Conservation (phyloP, 73 alveolate genomes). For the Paraurostyla sp. region DNA sequence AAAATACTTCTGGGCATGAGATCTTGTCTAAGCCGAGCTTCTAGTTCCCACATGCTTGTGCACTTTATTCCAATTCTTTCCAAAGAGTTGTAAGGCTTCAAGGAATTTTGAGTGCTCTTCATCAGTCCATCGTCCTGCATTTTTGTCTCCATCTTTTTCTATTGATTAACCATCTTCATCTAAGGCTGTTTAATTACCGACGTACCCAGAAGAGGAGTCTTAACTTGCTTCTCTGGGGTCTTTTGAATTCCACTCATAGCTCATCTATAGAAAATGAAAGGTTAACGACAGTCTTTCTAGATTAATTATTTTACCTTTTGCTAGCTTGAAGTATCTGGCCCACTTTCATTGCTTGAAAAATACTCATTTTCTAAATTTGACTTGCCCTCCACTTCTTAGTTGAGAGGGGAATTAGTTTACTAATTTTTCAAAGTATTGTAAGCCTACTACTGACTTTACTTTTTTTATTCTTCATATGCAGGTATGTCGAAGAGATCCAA, state of each 20-base stretch:
- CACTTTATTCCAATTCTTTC: constrained; percentile 83
- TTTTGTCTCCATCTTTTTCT: not conserved
- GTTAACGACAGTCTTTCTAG: not conserved
- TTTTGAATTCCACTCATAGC: constrained; percentile 15
- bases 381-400: constrained; percentile 6
- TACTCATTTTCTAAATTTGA: not conserved
- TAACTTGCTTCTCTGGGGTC: constrained; percentile 40
- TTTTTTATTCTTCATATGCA: not conserved
- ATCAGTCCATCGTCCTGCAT: constrained; percentile 81
- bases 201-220: constrained; percentile 7
- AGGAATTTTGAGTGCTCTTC: constrained; percentile 79
- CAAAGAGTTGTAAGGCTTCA: constrained; percentile 75
- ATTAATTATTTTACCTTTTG: not conserved
- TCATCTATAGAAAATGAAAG: not conserved
- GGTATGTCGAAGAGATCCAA: not conserved
- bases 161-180: not conserved
- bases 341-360: not conserved
- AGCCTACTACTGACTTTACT: not conserved
- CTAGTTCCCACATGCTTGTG: constrained; percentile 75
- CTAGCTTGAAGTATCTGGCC: not conserved
- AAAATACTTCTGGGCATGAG: constrained; percentile 83
- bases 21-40: constrained; percentile 74
- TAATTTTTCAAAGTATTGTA: not conserved
- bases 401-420: not conserved
- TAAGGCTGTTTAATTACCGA: no score